Evolutionary conservation across 805 yeast species (phyloP), one percentile per base, ranked within the genome.

Genomic region (Hanseniaspora pseudoguilliermondii): DNA sequence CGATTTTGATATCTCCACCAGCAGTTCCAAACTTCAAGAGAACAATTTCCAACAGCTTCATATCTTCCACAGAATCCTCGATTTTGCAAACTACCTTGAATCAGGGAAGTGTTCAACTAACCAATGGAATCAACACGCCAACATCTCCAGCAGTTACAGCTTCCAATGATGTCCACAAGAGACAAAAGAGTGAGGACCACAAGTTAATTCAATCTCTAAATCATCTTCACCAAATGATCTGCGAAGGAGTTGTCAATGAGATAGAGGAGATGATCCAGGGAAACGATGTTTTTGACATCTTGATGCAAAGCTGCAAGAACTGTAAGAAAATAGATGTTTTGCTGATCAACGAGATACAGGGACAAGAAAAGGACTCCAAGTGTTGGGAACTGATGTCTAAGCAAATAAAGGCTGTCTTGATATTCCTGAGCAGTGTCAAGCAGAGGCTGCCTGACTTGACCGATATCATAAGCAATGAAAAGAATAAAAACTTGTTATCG

Each of bases 361-460:
- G 8, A 0, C 84, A 82, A 38, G 81, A 85, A 59, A 75, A 78
- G 16, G 47, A 27, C 3, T 9, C 21, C 57, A 74, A 75, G 60
- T 81, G 91, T 54, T 90, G 93, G 81, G 97, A 91, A 60, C 90
- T 86, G 60, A 83, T 87, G 36, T 89, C 86, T 65, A 70, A 80
- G 49, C 88, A 89, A 62, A 72, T 91, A 61, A 88, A 87, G 64
- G 82, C 95, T 0, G 84, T 90, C 57, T 83, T 91, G 60, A 82
- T 82, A 38, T 86, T 93, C 44, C 73, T 91, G 60, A 93, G 91
- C 2, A 80, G 86, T 1, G 88, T 95, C 0, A 89, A 89, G 21
- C 49, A 53, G 32, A 46, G 27, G 29, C 36, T 53, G 4, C 11
- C 21, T 8, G 50, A 46, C 7, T 21, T 53, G 23, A 53, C 56